Evolutionary conservation across 2,329 filamentous ascomycete genomes (phyloP), one percentile per base, ranked within the genome.

Genomic region (Penicillium psychrosexuale): DNA sequence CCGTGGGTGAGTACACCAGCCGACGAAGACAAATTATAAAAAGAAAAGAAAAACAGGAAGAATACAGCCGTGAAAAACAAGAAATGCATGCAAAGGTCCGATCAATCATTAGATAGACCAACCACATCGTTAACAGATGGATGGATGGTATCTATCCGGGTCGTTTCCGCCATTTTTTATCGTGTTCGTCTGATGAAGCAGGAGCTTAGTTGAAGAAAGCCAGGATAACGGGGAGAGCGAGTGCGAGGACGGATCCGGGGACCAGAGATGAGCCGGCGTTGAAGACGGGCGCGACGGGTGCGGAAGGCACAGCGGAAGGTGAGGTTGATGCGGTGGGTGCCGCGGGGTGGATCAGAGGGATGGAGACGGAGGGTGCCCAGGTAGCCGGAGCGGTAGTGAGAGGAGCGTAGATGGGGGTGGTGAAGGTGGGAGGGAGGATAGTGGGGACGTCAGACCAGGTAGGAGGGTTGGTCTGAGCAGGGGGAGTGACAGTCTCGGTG

Each of bases 221-320:
- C 47, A 64, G 17, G 15, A 65, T 48, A 37, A 62, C 28, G 13
- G 61, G 58, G 15, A 64, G 34, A 38, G 56, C 61, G 2, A 62
- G n/a, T 4, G 55, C 62, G 19, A 63, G 24, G 17, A 61, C 24
- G 2, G 51, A 60, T 27, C 53, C 60, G 2, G 63, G 60, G 2
- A 51, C 30, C 39, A 65, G 31, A 15, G 61, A 30, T 0, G 61
- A 61, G 13, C 56, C 63, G n/a, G 61, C 60, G 34, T 65, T 65
- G 62, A 58, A 65, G 19, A 51, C 51, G 2, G 63, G 59, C 44
- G 42, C 38, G 0, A 43, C 8, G 8, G 57, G 48, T 43, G 39
- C 13, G 9, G 28, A 38, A 9, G 57, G 47, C 50, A 40, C 12
- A 9, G 34, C 33, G 6, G 46, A 50, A n/a, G 47, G 22, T 7